phyloP scores from a whole-genome alignment of 345 rosid genomes.

The Populus euphratica region DNA sequence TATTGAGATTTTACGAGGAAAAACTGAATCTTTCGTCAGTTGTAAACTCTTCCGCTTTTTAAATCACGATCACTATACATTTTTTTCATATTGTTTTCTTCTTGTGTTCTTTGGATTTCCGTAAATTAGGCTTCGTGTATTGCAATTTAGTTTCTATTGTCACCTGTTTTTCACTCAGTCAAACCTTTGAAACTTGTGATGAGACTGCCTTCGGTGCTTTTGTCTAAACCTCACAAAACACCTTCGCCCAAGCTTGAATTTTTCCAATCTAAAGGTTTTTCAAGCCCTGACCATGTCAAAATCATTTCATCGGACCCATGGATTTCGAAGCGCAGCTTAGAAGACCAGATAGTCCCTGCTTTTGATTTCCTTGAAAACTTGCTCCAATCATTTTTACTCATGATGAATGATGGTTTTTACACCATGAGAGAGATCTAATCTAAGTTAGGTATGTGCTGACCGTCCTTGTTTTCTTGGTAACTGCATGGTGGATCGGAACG shows the following conservation, averaged over 20 bases:
- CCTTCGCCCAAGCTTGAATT: slow-evolving; percentile 17
- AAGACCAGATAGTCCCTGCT: slow-evolving; percentile 8
- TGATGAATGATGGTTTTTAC: too few species aligned
- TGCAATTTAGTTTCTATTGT: too few species aligned
- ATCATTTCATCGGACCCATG: background rate
- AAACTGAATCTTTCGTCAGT: too few species aligned
- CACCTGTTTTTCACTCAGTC: background rate
- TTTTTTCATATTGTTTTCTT: background rate
- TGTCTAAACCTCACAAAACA: background rate
- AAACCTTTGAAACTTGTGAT: background rate
- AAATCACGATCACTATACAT: too few species aligned
- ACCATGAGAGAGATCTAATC: too few species aligned
- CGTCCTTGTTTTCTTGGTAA: too few species aligned
- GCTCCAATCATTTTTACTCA: too few species aligned
- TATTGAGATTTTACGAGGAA: too few species aligned
- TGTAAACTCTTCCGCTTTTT: too few species aligned
- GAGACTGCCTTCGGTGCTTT: background rate
- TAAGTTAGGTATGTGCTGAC: too few species aligned
- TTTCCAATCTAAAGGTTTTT: slow-evolving; percentile 20
- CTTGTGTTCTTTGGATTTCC: background rate
- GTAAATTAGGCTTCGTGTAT: background rate
- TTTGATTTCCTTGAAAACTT: slow-evolving; percentile 4
- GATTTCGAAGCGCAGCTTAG: slow-evolving; percentile 1
- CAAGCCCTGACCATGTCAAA: slow-evolving; percentile 1
- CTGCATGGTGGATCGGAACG: too few species aligned